Conservation (phyloP, 495 filamentous ascomycete genomes). For the Xanthoparmelia taractica region DNA sequence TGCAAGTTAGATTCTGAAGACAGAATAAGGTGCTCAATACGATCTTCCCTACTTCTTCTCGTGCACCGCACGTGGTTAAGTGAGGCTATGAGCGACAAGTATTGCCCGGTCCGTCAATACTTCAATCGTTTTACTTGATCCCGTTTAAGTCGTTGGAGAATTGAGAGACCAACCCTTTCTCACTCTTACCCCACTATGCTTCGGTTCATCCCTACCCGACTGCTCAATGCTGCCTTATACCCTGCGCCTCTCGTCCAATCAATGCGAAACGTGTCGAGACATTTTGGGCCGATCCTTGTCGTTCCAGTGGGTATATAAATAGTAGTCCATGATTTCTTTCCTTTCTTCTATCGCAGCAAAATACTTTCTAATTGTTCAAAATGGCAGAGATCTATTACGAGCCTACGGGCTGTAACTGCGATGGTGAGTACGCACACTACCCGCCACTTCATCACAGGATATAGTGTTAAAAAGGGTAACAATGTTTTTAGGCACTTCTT, state of each 20-base stretch:
- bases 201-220: neutral
- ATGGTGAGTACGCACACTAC: neutral
- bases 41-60: too few species aligned
- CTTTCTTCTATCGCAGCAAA: too few species aligned
- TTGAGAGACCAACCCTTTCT: neutral
- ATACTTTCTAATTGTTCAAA: too few species aligned
- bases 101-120: too few species aligned
- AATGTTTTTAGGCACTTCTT: neutral
- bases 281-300: neutral
- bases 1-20: too few species aligned
- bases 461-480: neutral
- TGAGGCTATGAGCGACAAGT: too few species aligned
- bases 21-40: too few species aligned
- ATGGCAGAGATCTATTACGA: conserved; percentile 1
- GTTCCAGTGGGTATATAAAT: neutral
- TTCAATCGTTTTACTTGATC: too few species aligned
- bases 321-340: neutral
- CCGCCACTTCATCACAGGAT: neutral
- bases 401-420: neutral
- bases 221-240: neutral
- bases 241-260: neutral
- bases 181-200: neutral
- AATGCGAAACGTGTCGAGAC: neutral
- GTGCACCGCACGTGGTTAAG: too few species aligned
- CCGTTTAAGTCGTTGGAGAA: too few species aligned